Conservation (phyloP, 164 flowering plant genomes). For the Echeveria elegans region DNA sequence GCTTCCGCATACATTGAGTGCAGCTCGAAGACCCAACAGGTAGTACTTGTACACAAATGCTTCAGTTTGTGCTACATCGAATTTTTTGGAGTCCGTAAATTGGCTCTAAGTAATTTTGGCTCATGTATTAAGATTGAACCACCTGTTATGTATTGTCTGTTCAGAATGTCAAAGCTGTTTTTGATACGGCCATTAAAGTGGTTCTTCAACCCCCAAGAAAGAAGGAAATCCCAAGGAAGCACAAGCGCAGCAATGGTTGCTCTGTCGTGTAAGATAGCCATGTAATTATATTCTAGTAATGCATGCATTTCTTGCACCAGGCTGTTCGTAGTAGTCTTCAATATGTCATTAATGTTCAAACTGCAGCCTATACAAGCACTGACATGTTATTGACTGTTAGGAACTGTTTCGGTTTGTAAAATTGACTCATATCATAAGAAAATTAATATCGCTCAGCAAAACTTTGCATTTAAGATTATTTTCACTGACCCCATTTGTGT, state of each 20-base stretch:
- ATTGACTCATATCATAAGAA: background rate
- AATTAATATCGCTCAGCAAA: background rate
- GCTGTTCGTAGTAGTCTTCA: background rate
- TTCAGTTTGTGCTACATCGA: background rate
- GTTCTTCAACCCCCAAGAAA: conserved; percentile 96
- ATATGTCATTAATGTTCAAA: background rate
- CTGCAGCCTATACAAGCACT: background rate
- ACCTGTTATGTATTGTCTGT: background rate
- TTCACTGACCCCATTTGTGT: background rate
- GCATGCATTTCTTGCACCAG: background rate
- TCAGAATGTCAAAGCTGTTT: conserved; percentile 95
- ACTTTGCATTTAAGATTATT: background rate
- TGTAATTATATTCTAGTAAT: background rate
- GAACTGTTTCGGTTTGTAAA: background rate
- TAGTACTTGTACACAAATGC: conserved; percentile 9
- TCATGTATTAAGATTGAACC: background rate
- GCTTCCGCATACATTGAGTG: conserved; percentile 97
- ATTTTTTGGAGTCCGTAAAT: background rate
- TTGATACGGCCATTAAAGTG: conserved; percentile 95
- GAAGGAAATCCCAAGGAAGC: conserved; percentile 65
- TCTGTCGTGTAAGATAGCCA: conserved; percentile 57
- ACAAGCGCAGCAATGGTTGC: conserved; percentile 57
- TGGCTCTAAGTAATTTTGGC: background rate
- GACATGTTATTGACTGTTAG: background rate
- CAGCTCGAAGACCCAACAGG: conserved; percentile 99